Evolutionary conservation across 1,284 basidiomycete genomes (phyloP), one percentile per base, ranked within the genome.

Genomic region (Fomitopsis palustris): DNA sequence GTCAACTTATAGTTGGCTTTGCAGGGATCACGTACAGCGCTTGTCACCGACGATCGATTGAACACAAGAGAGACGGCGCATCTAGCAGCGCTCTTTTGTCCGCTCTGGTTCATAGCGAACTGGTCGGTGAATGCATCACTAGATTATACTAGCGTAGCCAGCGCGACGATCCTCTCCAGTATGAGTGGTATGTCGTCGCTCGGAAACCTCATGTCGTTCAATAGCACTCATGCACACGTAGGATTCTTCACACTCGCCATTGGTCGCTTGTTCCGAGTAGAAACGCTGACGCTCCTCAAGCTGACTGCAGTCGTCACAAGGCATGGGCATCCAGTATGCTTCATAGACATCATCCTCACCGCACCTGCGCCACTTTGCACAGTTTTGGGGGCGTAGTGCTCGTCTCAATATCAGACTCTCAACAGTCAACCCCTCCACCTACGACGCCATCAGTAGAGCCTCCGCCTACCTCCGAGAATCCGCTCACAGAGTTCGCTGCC

Each of bases 241-340:
- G 95, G 96, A 4, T 96, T 99, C 76, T 98, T 98, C 73, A 99
- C 96, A 0, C 78, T 99, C 42, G 88, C 81, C 0, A 78, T 98
- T 43, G 96, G 96, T 3, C 81, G 90, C n/a, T 64, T 95, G 41
- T 90, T 93, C 64, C 82, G 84, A 12, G 92, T 98, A 9, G 97
- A 99, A 72, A 78, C 76, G 7, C 76, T 98, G 58, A 90, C 91
- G 0, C 55, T 85, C 1, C 77, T 84, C 9, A 97, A 97, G 73
- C 75, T 95, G 41, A 76, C 79, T n/a, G 91, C 95, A 17, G 95
- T 98, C 1, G 67, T 87, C 9, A 82, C 86, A 14, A 95, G 92
- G 94, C 93, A 65, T 56, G 78, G 67, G 38, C 33, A 5, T 41
- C 7, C 47, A 25, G 19, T 53, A 37, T 29, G 33, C 19, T 47